phyloP scores from a whole-genome alignment of 2,329 filamentous ascomycete species.

The Colletotrichum phormii region DNA sequence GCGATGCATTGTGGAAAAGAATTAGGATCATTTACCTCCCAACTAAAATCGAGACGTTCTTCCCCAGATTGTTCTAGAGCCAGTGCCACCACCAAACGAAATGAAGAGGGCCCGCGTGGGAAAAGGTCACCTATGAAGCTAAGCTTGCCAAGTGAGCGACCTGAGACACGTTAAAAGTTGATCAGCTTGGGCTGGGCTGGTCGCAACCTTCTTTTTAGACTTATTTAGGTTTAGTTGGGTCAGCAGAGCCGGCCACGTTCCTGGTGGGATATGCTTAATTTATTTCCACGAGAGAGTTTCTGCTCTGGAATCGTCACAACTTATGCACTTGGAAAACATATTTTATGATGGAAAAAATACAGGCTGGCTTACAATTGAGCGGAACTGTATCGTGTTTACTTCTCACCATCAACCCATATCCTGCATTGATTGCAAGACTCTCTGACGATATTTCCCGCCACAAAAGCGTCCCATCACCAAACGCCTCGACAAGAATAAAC shows the following conservation, averaged over 20 bases:
- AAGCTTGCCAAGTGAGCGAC: neutral
- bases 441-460: neutral
- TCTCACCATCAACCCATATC: neutral
- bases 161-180: neutral
- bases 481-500: neutral
- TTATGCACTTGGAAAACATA: neutral
- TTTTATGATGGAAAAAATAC: too few species aligned
- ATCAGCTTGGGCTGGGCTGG: neutral
- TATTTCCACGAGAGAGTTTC: neutral
- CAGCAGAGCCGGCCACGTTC: neutral
- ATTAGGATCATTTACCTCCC: neutral
- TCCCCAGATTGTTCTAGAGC: neutral
- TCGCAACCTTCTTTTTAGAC: neutral
- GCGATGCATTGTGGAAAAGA: neutral
- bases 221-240: neutral
- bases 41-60: neutral
- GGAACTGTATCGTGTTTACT: neutral
- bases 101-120: neutral
- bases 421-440: neutral
- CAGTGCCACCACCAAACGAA: neutral
- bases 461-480: neutral
- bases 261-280: neutral
- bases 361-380: neutral
- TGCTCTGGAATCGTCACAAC: neutral
- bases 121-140: neutral